Evolutionary conservation across 2,329 filamentous ascomycete genomes (phyloP), one percentile per base, ranked within the genome.

Genomic region (Pseudogymnoascus sp.): DNA sequence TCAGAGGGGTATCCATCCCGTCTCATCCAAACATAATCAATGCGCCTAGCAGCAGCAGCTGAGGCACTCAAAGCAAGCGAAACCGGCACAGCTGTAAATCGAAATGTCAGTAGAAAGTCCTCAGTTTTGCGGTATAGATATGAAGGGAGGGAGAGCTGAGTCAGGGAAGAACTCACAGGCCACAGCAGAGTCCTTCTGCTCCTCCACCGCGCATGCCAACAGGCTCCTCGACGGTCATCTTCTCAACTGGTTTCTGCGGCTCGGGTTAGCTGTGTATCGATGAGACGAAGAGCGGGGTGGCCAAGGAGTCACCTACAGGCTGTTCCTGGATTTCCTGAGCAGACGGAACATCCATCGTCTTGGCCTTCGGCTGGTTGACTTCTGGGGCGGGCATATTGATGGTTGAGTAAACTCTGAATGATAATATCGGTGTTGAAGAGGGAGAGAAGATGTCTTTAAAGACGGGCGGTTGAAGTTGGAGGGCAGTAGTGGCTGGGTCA

Each of bases 51-150:
- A 68, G 65, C 67, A 68, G 61, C 67, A 67, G 44, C 66, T 64
- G 65, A 67, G 66, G 60, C 67, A 69, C 50, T 69, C 67, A 47
- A 69, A 69, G 67, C 67, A 69, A 10, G 65, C 60, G 53, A 69
- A 65, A 2, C 67, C 67, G 31, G 67, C 67, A 50, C 67, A 69
- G 5, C 67, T 68, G 16, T 47, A 11, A 25, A 8, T 33, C 18
- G 6, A 7, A 23, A 23, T 16, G 23, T 64, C 50, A 66, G 56
- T 28, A 38, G 14, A 35, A 1, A 33, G 18, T 10, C 18, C 18
- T 23, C 25, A 11, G 25, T 38, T 10, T 53, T 14, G 33, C 25
- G 5, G n/a, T n/a, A 14, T 16, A 12, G n/a, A 33, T 56, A 33
- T 18, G 40, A n/a, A 10, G 4, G 12, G 25, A 47, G 12, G 35